These are phyloP conservation scores for Capsicum pubescens DNA, from an alignment of 257 asterid species.

Conservation along the genomic window DNA sequence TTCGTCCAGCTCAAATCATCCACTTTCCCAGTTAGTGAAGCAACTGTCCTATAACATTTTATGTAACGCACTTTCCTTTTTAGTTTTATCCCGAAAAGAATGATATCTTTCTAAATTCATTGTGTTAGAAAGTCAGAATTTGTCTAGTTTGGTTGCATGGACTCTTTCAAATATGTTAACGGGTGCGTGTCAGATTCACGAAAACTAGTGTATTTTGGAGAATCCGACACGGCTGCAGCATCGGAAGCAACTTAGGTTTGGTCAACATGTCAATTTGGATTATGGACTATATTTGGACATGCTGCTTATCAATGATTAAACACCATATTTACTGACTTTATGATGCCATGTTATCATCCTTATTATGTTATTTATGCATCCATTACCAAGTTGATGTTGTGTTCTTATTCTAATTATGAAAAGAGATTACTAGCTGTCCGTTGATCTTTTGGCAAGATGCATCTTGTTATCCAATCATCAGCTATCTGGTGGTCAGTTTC, in stretches of 20 bases:
- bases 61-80: background rate
- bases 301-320: background rate
- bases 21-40: background rate
- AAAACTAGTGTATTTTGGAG: no score
- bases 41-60: background rate
- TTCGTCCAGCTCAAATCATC: background rate
- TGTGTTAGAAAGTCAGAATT: no score
- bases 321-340: background rate
- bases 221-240: no score
- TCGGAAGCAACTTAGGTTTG: no score
- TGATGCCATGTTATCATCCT: background rate
- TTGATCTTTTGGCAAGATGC: background rate
- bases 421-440: background rate
- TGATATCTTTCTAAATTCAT: background rate
- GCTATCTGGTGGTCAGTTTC: background rate
- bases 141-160: no score
- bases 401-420: background rate
- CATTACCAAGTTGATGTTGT: background rate
- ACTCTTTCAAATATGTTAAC: no score
- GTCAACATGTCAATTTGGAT: background rate
- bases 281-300: constrained; percentile 1
- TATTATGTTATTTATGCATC: background rate
- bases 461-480: background rate
- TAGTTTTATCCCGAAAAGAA: background rate
- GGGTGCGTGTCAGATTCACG: no score